Evolutionary conservation across 192 early-diverging fungal species (phyloP).

Genomic region (Gamsiella multidivaricata): DNA sequence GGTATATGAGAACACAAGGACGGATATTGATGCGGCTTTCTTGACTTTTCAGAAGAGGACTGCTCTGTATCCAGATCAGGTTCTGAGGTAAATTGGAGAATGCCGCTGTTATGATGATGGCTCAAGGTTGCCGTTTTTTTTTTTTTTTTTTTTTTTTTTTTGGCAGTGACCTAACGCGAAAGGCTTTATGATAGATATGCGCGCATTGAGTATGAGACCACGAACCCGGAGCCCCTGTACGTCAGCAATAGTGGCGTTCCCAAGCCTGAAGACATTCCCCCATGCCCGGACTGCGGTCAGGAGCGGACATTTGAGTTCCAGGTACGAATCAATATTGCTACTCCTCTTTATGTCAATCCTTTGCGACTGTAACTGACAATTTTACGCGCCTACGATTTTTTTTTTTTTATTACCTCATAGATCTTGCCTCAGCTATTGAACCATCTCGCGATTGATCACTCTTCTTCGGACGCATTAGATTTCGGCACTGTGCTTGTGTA

Average conservation of each 20-base stretch:
- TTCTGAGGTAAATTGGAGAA: constrained; percentile 73
- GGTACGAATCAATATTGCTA: constrained; percentile 43
- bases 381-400: neutral
- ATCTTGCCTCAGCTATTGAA: constrained; percentile 91
- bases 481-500: constrained; percentile 93
- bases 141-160: too few species aligned
- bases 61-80: constrained; percentile 81
- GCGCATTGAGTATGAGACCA: constrained; percentile 68
- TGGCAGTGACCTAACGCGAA: too few species aligned
- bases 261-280: constrained; percentile 60
- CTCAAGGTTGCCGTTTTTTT: neutral
- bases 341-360: neutral
- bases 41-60: constrained; percentile 90
- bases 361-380: neutral
- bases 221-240: constrained; percentile 76
- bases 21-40: constrained; percentile 91
- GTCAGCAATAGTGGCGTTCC: constrained; percentile 80
- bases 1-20: constrained; percentile 77
- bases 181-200: constrained; percentile 58
- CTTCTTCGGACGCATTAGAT: constrained; percentile 77
- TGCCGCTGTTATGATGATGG: neutral
- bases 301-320: constrained; percentile 92
- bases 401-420: constrained; percentile 46
- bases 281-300: constrained; percentile 79
- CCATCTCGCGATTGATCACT: constrained; percentile 79